Evolutionary conservation across 2,329 filamentous ascomycete species (phyloP), one percentile per base, ranked within the genome.

Genomic region (Pseudocercospora macadamiae): DNA sequence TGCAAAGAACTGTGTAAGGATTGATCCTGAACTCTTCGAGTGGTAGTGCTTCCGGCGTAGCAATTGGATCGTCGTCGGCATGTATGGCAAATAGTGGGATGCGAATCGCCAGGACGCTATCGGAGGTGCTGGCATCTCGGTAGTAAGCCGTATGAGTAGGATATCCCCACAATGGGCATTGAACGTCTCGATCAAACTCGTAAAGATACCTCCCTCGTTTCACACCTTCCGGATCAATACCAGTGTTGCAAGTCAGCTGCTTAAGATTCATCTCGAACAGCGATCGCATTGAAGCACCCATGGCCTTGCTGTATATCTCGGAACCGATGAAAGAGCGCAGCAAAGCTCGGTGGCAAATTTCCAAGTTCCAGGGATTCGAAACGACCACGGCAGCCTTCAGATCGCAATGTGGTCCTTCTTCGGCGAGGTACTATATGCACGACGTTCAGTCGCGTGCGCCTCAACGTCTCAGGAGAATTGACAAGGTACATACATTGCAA

Each of bases 41-140:
- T 0, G 95, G 95, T 28, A 96, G 82, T 1, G 86, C 90, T 69
- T 90, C 85, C 28, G 86, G 81, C 4, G 85, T 82, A 12, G 90
- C 90, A 71, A 97, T 96, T 86, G 95, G 95, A 70, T 99, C 95
- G 73, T 99, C 95, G 62, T 85, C 83, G 1, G 93, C 91, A 68
- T 96, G 89, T 39, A 97, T 81, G 1, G 88, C 90, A 51, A 97
- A 79, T 55, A 95, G 88, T 0, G 95, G 95, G 48, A 96, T 89
- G 53, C 86, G 85, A 48, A 96, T 89, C 0, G 82, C 84, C 16
- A 95, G 77, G 25, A 97, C 74, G 0, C 90, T 85, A 72, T 97
- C 93, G 5, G 83, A 6, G 6, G 28, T 7, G 28, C 6, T 7
- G 6, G 28, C 28, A 32, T 32, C 28, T 32, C 28, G 28, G 28